Percentiles rank a stretch among this genome's conserved stretches.
These are phyloP conservation scores for Lactarius hatsudake DNA, from an alignment of 768 basidiomycete species.

Conservation along the genomic window DNA sequence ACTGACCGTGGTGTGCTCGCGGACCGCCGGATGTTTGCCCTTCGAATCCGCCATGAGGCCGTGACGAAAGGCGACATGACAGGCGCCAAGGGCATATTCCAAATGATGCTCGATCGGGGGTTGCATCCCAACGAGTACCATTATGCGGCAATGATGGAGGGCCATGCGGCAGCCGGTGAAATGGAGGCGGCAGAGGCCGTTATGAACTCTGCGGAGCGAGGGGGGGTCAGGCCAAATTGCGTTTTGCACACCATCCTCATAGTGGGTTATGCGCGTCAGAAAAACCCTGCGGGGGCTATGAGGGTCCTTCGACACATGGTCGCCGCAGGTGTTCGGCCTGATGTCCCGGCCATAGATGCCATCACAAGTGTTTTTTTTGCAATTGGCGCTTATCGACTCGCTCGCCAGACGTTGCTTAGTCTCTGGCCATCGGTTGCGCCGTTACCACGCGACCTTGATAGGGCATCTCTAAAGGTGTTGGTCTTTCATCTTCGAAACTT, in stretches of 20 bases:
- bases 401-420: slow-evolving; percentile 51
- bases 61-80: slow-evolving; percentile 50
- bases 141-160: slow-evolving; percentile 72
- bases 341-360: slow-evolving; percentile 69
- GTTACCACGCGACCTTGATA: slow-evolving; percentile 50
- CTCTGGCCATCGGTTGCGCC: slow-evolving; percentile 64
- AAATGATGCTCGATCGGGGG: slow-evolving; percentile 60
- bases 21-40: slow-evolving; percentile 55
- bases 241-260: slow-evolving; percentile 80
- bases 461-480: slow-evolving; percentile 47
- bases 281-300: slow-evolving; percentile 52
- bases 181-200: slow-evolving; percentile 52
- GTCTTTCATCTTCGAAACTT: slow-evolving; percentile 48
- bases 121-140: slow-evolving; percentile 72
- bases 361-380: slow-evolving; percentile 65
- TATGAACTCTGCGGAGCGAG: slow-evolving; percentile 49
- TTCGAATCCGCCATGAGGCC: slow-evolving; percentile 64
- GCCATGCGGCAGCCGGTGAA: slow-evolving; percentile 61
- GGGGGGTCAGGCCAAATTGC: slow-evolving; percentile 55
- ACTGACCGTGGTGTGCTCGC: slow-evolving; percentile 46
- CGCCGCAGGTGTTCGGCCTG: slow-evolving; percentile 57
- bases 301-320: slow-evolving; percentile 63
- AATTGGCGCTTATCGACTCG: slow-evolving; percentile 48
- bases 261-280: slow-evolving; percentile 61
- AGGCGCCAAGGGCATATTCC: slow-evolving; percentile 53